These are phyloP conservation scores for Pseudocercospora eumusae DNA, from an alignment of 2,329 filamentous ascomycete genomes.

Conservation along the genomic window DNA sequence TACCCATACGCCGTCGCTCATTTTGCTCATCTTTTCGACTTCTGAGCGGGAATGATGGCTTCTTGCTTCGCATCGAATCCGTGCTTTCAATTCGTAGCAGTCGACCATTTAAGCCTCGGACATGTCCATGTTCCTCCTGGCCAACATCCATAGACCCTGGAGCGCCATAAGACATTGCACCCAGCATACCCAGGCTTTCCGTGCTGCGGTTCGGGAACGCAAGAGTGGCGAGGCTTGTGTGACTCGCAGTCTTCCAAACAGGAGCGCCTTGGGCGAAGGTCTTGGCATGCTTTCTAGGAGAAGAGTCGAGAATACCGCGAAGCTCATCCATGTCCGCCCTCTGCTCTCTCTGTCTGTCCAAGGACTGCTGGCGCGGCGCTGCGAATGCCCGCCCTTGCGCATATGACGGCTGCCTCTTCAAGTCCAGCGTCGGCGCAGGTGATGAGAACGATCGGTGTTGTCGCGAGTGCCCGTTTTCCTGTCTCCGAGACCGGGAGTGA, in stretches of 20 bases:
- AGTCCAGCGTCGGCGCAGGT: constrained; percentile 26
- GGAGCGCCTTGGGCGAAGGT: constrained; percentile 21
- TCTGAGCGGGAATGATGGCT: constrained; percentile 13
- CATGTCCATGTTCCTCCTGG: constrained; percentile 4
- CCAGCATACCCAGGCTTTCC: constrained; percentile 26
- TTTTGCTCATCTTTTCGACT: constrained; percentile 15
- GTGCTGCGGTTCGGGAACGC: constrained; percentile 26
- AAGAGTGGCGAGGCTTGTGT: constrained; percentile 31
- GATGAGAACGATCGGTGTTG: constrained; percentile 36
- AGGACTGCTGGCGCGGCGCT: constrained; percentile 54
- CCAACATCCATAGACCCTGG: constrained; percentile 21
- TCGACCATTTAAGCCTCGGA: constrained; percentile 28
- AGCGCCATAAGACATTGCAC: constrained; percentile 32
- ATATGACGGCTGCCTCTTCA: constrained; percentile 42
- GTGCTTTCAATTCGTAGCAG: constrained; percentile 35
- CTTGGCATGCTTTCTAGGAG: constrained; percentile 47
- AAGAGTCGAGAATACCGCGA: constrained; percentile 45
- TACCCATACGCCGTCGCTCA: constrained; percentile 9
- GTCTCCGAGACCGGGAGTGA: constrained; percentile 18
- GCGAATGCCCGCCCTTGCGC: constrained; percentile 56
- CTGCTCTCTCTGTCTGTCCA: constrained; percentile 49
- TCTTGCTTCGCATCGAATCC: constrained; percentile 33
- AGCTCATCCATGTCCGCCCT: constrained; percentile 47
- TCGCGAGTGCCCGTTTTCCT: constrained; percentile 17
- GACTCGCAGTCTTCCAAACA: constrained; percentile 32